A percentile compares a stretch with the other conserved stretches of the same genome.
These are phyloP conservation scores for Trichophyton rubrum DNA, from an alignment of 2,329 filamentous ascomycete genomes.

Conservation along the genomic window DNA sequence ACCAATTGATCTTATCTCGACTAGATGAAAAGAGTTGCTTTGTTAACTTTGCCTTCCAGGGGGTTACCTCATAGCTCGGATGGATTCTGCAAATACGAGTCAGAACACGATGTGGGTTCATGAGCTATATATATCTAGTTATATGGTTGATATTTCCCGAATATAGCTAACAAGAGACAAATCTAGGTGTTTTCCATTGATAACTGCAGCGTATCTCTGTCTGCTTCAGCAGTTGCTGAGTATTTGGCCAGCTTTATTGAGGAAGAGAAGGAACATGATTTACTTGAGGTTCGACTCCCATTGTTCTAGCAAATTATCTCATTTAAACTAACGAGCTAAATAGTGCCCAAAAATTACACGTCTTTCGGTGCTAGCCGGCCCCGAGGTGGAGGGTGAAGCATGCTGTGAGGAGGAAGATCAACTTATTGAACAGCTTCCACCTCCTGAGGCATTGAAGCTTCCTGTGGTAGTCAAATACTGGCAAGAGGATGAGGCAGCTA, in stretches of 20 bases:
- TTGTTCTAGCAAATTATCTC: not conserved
- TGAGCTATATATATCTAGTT: not conserved
- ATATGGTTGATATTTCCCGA: not conserved
- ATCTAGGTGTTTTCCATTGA: conserved; percentile 20
- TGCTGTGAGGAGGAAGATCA: conserved; percentile 11
- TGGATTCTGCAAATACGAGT: conserved; percentile 17
- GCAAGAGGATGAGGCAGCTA: conserved; percentile 13
- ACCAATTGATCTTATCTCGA: not conserved
- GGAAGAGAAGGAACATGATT: conserved; percentile 20
- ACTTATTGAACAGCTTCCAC: conserved; percentile 1
- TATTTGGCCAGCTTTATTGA: conserved; percentile 19
- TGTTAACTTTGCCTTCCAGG: not conserved
- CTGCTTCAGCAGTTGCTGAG: conserved; percentile 9
- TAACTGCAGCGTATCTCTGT: conserved; percentile 12
- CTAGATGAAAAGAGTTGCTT: conserved; percentile 6
- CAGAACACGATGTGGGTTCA: conserved; percentile 16
- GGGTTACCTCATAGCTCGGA: not conserved
- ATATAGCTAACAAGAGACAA: not conserved
- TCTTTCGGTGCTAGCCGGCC: conserved; percentile 14
- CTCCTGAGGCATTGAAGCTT: not conserved
- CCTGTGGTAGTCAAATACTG: conserved; percentile 17
- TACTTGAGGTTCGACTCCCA: conserved; percentile 21
- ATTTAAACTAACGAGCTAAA: not conserved
- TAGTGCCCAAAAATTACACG: conserved; percentile 21
- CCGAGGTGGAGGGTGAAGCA: conserved; percentile 14